A percentile compares a stretch with the other conserved stretches of the same genome.
Evolutionary conservation across 345 rosid species (phyloP).

Genomic region (Gossypium bickii): DNA sequence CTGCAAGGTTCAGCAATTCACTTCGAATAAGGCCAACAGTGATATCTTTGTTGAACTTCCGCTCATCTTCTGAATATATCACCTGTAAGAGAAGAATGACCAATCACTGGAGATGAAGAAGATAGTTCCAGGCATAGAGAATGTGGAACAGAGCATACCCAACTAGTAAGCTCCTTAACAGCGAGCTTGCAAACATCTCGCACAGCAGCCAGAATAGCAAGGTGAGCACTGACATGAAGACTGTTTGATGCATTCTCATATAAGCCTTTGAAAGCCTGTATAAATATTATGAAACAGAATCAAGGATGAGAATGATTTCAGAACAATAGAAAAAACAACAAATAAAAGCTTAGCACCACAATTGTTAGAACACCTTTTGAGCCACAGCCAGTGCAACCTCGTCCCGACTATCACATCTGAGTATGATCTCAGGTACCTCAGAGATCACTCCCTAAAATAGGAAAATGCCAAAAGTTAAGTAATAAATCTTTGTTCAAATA

Average conservation of each 20-base stretch:
- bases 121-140: not conserved
- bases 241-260: slow-evolving; percentile 79
- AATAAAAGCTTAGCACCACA: not conserved
- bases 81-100: slow-evolving; percentile 42
- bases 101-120: not conserved
- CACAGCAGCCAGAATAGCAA: slow-evolving; percentile 78
- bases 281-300: not conserved
- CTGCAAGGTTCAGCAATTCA: slow-evolving; percentile 88
- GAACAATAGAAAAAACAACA: not conserved
- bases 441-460: slow-evolving; percentile 60
- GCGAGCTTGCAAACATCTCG: slow-evolving; percentile 95
- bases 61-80: slow-evolving; percentile 89
- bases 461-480: not conserved
- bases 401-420: slow-evolving; percentile 87
- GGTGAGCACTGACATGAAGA: slow-evolving; percentile 67
- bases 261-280: slow-evolving; percentile 79
- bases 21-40: slow-evolving; percentile 78
- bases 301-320: not conserved
- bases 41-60: slow-evolving; percentile 86
- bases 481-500: not conserved
- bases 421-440: slow-evolving; percentile 93
- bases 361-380: slow-evolving; percentile 52
- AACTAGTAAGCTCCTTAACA: slow-evolving; percentile 89
- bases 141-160: slow-evolving; percentile 54
- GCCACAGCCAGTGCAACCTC: slow-evolving; percentile 97